Base-by-base conservation (phyloP, 441 rosid species). In the Populus tomentosa region DNA sequence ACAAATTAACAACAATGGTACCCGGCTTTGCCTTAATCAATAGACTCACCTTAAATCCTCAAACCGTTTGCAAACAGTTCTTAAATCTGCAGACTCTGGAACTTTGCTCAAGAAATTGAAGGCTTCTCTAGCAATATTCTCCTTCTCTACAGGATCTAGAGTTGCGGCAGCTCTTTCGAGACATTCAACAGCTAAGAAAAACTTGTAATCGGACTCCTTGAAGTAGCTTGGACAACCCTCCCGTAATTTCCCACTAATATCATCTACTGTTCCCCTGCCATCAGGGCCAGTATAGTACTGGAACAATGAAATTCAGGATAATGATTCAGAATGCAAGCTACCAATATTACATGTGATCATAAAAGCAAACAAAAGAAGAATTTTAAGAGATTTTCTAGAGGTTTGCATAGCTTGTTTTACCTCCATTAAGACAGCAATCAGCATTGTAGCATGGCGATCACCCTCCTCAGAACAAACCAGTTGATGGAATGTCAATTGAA, bases 221-320 rank as follows among this genome's bases (percentile, higher is more conserved):
- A 92, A 96, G 88, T 90, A 94, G 86, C 98, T 96, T 73, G 98
- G 98, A 86, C 98, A 94, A 71, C 99, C 98, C 82, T 94, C 98
- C 24, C 87, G 88, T 70, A 96, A 83, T 83, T 91, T 83, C 53
- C 88, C 92, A 84, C 97, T 91, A 42, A 96, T 87, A 80, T 96
- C 99, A 83, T 96, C 95, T 69, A 96, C 97, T 70, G 99, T 90
- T 70, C 99, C 97, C 84, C 98, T 96, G 79, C 97, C 99, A 89
- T 91, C 98, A 63, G 93, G 94, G 81, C 95, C 94, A 76, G 97
- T 92, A 84, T 96, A 92, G 86, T 90, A 88, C 99, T 96, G 94
- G 81, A 79, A 81, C 76, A 81, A 81, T 35, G 36, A 68, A 76
- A 75, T 79, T 56, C 73, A 76, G n/a, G 46, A 70, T 80, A 84